Evolutionary conservation across 306 rosid species (phyloP), one percentile per base, ranked within the genome.

Genomic region (Cicer cuneatum): DNA sequence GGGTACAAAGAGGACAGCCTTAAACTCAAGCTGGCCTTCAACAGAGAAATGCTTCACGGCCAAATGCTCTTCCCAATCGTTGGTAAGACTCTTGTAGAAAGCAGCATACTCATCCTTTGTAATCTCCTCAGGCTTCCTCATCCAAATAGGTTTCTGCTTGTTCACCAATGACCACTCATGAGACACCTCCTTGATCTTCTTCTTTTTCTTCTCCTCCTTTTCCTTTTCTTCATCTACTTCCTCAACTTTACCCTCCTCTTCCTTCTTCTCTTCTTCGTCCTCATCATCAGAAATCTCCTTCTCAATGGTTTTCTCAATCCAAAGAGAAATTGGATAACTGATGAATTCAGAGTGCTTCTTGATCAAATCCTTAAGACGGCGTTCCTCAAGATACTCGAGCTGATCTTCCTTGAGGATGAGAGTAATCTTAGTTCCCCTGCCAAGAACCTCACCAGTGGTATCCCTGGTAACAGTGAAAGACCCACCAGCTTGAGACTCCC

Each of bases 401-500:
- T 93, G 98, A 74, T 93, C 98, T 68, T 93, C 98, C 96, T 93
- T 93, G 7, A 93, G 98, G 66, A 46, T 57, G 7, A 93, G 82
- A 0, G 88, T 86, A 0, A 93, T 93, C 86, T 91, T 93, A 0
- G 98, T 86, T 75, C 98, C 98, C 68, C 98, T 85, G 18, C 98
- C 98, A 11, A 93, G 89, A 43, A 9, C 52, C 84, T 91, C 98
- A 5, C 98, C 97, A 21, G 97, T 60, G 5, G 80, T 80, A 64
- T 93, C 98, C 62, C 97, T 88, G 61, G 98, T 90, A 2, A 93
- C 91, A 2, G 98, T 90, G 87, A 93, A 93, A 0, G 98, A 93
- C 4, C 97, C 98, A 24, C 98, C 97, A 11, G 98, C 98, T 53
- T 93, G 98, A 11, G 98, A 93, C 84, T 93, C 97, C 98, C 98